Conservation (phyloP, 192 early-diverging fungal species). For the Umbelopsis sp. region DNA sequence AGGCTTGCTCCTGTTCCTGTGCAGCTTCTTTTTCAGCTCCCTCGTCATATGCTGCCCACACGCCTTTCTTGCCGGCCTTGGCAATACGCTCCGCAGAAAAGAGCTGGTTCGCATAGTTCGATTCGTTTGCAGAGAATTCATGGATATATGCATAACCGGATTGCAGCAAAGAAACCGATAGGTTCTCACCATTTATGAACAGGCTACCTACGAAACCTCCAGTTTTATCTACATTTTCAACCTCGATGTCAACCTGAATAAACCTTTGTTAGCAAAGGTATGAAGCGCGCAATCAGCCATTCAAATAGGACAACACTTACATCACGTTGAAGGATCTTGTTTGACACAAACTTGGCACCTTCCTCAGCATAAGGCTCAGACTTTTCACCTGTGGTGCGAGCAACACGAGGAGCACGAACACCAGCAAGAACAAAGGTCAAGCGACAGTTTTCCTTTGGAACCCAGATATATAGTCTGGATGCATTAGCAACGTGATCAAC, state of each 20-base stretch:
- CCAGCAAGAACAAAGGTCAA: conserved; percentile 87
- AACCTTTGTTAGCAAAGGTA: background rate
- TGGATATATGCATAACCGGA: conserved; percentile 85
- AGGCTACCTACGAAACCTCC: conserved; percentile 93
- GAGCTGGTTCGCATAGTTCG: conserved; percentile 64
- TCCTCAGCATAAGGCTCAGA: conserved; percentile 88
- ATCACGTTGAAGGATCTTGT: conserved; percentile 83
- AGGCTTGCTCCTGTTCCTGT: conserved; percentile 34
- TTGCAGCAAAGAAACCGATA: conserved; percentile 74
- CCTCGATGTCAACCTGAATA: conserved; percentile 69
- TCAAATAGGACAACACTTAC: conserved; percentile 26
- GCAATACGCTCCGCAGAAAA: conserved; percentile 81
- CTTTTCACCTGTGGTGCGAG: conserved; percentile 65
- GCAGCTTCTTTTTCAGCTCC: conserved; percentile 44
- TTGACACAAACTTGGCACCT: conserved; percentile 69
- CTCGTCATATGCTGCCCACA: conserved; percentile 69
- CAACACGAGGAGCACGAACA: conserved; percentile 82
- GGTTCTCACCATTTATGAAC: conserved; percentile 69
- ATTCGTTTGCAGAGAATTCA: conserved; percentile 85
- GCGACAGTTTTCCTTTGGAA: conserved; percentile 85
- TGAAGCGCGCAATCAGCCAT: background rate
- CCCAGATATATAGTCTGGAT: conserved; percentile 77
- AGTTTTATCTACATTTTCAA: conserved; percentile 88
- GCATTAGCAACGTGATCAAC: conserved; percentile 88
- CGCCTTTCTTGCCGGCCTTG: conserved; percentile 63